phyloP scores from a whole-genome alignment of 108 stramenopile genomes.

The Skeletonema menzelii region DNA sequence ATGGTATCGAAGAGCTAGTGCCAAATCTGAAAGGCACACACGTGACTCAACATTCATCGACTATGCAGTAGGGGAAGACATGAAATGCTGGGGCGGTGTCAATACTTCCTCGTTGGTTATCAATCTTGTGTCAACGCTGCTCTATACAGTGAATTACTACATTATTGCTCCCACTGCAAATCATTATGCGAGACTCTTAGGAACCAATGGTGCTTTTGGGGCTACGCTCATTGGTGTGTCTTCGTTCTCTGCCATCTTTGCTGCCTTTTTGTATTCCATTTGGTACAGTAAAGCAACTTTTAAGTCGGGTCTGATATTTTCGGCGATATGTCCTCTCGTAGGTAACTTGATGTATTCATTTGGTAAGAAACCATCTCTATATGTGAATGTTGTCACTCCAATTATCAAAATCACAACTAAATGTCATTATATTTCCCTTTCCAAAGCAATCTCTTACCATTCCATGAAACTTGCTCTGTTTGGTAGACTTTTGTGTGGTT shows the following conservation, averaged over 20 bases:
- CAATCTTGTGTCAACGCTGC: conserved; percentile 58
- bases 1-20: conserved; percentile 35
- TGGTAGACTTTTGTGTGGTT: conserved; percentile 70
- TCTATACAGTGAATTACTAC: conserved; percentile 81
- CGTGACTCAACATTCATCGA: conserved; percentile 18
- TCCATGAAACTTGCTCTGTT: conserved; percentile 60
- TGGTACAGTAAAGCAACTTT: conserved; percentile 68
- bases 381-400: neutral
- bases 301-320: conserved; percentile 57
- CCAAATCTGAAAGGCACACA: neutral
- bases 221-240: conserved; percentile 61
- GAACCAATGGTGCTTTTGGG: conserved; percentile 4
- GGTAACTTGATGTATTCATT: conserved; percentile 63
- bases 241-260: conserved; percentile 64
- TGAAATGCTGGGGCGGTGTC: conserved; percentile 56
- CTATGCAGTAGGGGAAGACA: conserved; percentile 6
- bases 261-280: conserved; percentile 60
- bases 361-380: neutral
- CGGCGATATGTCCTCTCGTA: conserved; percentile 50
- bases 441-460: conserved; percentile 26
- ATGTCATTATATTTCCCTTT: too few species aligned
- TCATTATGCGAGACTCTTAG: conserved; percentile 46
- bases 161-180: conserved; percentile 68
- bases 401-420: too few species aligned
- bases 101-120: conserved; percentile 48